Evolutionary conservation across 139 green algal species (phyloP), one percentile per base, ranked within the genome.

Genomic region (Chlamydomonas sp.): DNA sequence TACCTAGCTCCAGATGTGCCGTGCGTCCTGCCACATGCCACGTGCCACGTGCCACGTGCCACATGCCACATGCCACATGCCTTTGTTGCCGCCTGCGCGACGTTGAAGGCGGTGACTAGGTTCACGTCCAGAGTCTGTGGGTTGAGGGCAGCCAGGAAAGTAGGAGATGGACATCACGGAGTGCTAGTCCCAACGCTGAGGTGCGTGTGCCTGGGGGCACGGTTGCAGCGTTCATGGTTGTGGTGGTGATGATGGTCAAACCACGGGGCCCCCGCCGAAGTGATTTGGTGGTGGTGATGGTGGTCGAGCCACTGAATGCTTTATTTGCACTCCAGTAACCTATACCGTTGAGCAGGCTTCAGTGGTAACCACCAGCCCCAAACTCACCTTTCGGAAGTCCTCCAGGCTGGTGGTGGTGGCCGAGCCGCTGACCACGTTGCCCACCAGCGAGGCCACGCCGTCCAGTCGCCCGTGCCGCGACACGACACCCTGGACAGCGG

Each of bases 41-140:
- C 72, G 8, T n/a, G 16, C 77, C 60, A 3, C 3, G 57, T 16
- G 61, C 15, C 60, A 4, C 8, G 12, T 66, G 9, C 15, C 9
- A 63, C 78, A 16, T 63, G 59, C 73, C 80, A 49, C 77, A 16
- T 57, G 17, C 7, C 64, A 62, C 66, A 15, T 31, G 81, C 88
- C 68, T 89, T 89, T 17, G 88, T 62, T 0, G 85, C 67, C 2
- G 89, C 77, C 68, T 87, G 83, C 2, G 89, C 67, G 14, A 92
- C 68, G 77, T 92, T 92, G 89, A 92, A 92, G 77, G 73, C 81
- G 20, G 85, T 85, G 80, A 85, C 75, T 58, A 90, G 76, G 81
- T 92, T 92, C 59, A 84, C 68, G 68, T 90, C 74, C 71, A 89
- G 18, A 3, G 59, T 49, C 78, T 85, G 67, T 0, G 18, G 15